Percentiles rank a stretch among this genome's conserved stretches.
Evolutionary conservation across 495 filamentous ascomycete species (phyloP).

Genomic region (Jackrogersella minutella): DNA sequence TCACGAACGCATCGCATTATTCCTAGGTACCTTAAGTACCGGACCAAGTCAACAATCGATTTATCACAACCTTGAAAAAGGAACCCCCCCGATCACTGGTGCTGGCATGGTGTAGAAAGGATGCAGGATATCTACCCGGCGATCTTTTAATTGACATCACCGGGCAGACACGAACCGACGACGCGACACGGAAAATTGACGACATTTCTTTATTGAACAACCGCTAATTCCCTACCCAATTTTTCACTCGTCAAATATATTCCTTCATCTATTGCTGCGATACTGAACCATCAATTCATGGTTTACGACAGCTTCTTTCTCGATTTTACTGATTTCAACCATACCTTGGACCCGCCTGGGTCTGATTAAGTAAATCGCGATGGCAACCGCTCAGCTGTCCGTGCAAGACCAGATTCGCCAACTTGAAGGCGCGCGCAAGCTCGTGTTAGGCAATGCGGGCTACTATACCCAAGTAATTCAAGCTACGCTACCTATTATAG

Average conservation of each 20-base stretch:
- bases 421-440: constrained; percentile 84
- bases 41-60: not conserved
- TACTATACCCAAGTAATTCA: constrained; percentile 91
- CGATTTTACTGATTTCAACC: not conserved
- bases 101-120: constrained; percentile 15
- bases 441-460: constrained; percentile 81
- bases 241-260: too few species aligned
- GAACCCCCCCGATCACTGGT: constrained; percentile 4
- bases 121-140: constrained; percentile 26
- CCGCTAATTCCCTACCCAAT: too few species aligned
- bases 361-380: constrained; percentile 37
- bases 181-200: constrained; percentile 18
- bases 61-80: not conserved
- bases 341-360: constrained; percentile 21
- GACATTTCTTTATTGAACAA: not conserved
- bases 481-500: constrained; percentile 88
- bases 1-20: not conserved
- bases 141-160: constrained; percentile 47
- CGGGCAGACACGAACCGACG: constrained; percentile 32
- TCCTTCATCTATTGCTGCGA: not conserved
- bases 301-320: not conserved
- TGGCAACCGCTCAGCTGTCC: constrained; percentile 59
- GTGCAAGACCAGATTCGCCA: constrained; percentile 80
- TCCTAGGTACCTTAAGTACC: not conserved
- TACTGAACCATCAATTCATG: constrained; percentile 6